Conservation (phyloP, 345 rosid species). For the Populus nigra region DNA sequence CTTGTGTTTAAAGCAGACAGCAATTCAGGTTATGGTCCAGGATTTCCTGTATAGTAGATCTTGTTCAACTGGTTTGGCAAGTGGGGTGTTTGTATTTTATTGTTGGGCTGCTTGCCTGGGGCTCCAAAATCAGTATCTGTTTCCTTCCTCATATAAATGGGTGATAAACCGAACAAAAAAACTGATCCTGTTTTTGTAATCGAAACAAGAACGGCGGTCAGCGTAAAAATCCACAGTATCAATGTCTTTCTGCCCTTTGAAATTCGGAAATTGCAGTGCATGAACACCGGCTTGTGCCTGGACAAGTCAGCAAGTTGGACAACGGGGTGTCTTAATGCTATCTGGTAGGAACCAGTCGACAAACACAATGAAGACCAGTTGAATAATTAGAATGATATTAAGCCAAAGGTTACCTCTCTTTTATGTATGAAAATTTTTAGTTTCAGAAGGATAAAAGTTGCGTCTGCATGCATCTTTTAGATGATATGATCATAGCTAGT, state of each 20-base stretch:
- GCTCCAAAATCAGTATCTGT: not conserved
- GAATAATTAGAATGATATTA: no score
- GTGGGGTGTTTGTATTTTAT: not conserved
- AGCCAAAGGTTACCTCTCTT: no score
- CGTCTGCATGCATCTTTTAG: no score
- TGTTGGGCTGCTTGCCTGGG: not conserved
- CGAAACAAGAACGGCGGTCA: not conserved
- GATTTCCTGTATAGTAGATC: not conserved
- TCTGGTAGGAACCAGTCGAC: no score
- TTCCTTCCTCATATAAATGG: not conserved
- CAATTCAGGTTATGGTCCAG: conserved; percentile 4
- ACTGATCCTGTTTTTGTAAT: not conserved
- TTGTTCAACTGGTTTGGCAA: not conserved
- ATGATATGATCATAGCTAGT: no score
- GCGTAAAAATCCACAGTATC: not conserved
- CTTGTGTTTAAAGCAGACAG: conserved; percentile 3
- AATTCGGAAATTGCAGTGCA: not conserved
- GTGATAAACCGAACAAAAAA: not conserved
- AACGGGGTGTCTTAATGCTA: not conserved
- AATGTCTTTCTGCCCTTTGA: not conserved
- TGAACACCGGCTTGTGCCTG: not conserved
- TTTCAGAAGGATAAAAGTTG: no score
- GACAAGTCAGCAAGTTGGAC: not conserved
- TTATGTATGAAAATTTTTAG: no score
- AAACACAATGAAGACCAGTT: no score